These are phyloP conservation scores for Pythium aquatile DNA, from an alignment of 352 stramenopile genomes.

Conservation along the genomic window DNA sequence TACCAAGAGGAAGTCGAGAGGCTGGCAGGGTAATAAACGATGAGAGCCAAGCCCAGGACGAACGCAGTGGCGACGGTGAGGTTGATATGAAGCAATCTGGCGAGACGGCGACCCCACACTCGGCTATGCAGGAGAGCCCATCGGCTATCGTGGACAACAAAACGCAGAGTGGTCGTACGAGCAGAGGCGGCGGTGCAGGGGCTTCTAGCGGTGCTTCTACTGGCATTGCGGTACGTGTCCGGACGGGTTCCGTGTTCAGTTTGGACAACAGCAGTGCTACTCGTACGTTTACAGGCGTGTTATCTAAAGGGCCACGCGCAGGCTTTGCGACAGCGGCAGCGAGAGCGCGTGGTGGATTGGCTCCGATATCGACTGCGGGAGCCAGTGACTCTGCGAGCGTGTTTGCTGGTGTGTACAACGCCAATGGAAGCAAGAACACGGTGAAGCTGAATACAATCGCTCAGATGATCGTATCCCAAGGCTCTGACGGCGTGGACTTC, in stretches of 20 bases:
- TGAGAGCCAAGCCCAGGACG: neutral
- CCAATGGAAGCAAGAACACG: neutral
- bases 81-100: too few relatives aligned
- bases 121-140: neutral
- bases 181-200: neutral
- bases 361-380: neutral
- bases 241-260: neutral
- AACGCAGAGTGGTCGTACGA: neutral
- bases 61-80: neutral
- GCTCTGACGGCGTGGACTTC: constrained; percentile 12
- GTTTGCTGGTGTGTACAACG: neutral
- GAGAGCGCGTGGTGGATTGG: neutral
- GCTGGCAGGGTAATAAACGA: too few relatives aligned
- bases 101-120: neutral
- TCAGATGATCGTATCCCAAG: constrained; percentile 1
- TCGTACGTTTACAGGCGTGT: neutral
- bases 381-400: neutral
- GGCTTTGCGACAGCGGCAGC: neutral
- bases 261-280: neutral
- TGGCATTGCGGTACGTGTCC: neutral
- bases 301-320: neutral
- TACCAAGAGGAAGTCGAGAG: neutral
- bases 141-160: too few relatives aligned
- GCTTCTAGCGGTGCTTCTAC: neutral
- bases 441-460: neutral